Conservation (phyloP, 2,329 filamentous ascomycete genomes). For the Neurospora crassa region DNA sequence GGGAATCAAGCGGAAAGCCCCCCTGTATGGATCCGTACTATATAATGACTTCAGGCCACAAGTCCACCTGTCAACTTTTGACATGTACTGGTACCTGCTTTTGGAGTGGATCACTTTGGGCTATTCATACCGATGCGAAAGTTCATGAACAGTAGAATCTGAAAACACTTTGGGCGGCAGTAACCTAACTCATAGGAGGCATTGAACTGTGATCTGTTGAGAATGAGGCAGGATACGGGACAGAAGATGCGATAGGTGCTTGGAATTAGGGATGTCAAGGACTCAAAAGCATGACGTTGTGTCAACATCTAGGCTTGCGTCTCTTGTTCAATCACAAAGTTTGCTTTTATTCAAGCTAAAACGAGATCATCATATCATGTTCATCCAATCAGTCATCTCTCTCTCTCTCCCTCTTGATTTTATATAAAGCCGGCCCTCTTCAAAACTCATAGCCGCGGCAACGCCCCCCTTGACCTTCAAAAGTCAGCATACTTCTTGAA, state of each 20-base stretch:
- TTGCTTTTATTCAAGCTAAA: neutral
- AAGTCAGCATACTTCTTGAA: slow-evolving; percentile 69
- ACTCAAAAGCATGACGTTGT: neutral
- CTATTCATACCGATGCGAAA: neutral
- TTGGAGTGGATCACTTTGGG: neutral
- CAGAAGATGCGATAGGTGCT: neutral
- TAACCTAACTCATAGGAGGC: neutral
- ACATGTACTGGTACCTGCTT: neutral
- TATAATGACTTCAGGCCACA: neutral
- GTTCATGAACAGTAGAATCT: neutral
- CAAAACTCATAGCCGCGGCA: neutral
- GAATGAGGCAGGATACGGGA: neutral
- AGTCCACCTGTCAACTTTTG: neutral
- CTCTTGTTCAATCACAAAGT: slow-evolving; percentile 2
- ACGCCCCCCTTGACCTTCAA: slow-evolving; percentile 20
- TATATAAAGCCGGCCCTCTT: neutral
- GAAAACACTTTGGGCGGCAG: neutral
- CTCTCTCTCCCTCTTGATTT: neutral
- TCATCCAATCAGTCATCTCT: neutral
- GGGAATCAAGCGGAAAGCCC: neutral
- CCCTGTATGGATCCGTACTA: neutral
- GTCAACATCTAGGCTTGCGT: neutral
- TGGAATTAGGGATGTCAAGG: neutral
- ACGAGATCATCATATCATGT: neutral
- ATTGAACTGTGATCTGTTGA: neutral